phyloP scores from a whole-genome alignment of 2,329 filamentous ascomycete species.

The Colletotrichum sp. region DNA sequence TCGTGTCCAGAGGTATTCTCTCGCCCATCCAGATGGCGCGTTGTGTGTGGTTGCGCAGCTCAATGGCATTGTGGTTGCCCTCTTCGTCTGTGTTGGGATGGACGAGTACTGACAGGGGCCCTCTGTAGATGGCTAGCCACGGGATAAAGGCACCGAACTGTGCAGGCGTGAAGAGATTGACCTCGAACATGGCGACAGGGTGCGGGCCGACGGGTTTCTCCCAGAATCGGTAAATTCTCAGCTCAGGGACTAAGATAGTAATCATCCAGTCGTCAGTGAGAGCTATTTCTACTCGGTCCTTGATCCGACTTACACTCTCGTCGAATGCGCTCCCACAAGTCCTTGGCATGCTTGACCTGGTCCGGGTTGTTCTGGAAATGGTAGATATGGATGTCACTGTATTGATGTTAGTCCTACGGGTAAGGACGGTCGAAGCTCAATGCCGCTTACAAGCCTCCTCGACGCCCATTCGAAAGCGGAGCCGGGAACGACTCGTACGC shows the following conservation, averaged over 20 bases:
- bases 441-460: constrained; percentile 72
- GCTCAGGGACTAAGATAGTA: constrained; percentile 71
- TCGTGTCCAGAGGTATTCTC: constrained; percentile 62
- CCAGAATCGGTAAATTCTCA: constrained; percentile 81
- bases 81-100: constrained; percentile 79
- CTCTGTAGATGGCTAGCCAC: constrained; percentile 83
- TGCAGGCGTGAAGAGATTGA: constrained; percentile 83
- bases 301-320: constrained; percentile 69
- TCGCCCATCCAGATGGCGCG: constrained; percentile 79
- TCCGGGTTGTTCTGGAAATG: constrained; percentile 69
- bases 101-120: constrained; percentile 77
- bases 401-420: not conserved
- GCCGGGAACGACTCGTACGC: constrained; percentile 74
- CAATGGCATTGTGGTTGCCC: constrained; percentile 33
- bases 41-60: constrained; percentile 66
- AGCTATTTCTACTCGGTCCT: not conserved
- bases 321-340: constrained; percentile 79
- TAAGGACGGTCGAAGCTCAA: not conserved
- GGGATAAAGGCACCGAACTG: constrained; percentile 90
- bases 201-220: constrained; percentile 83
- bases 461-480: constrained; percentile 68
- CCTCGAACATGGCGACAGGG: constrained; percentile 88
- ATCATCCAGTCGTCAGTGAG: not conserved
- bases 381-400: constrained; percentile 83
- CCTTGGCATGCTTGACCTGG: constrained; percentile 71